Evolutionary conservation across 257 asterid species (phyloP).

Genomic region (Solanum ossicruentum): DNA sequence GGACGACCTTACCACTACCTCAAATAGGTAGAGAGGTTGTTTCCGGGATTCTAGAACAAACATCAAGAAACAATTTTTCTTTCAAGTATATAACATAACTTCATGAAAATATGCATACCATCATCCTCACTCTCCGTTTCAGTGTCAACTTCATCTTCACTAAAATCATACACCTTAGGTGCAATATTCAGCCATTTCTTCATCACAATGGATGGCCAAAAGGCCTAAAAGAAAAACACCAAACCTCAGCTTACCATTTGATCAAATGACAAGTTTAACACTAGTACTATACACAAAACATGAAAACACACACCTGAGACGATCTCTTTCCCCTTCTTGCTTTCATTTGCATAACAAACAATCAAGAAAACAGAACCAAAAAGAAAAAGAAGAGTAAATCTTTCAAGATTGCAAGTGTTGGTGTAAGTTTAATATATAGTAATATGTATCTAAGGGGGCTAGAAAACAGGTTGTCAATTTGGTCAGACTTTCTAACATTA

Average conservation of each 20-base stretch:
- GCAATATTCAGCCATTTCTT: constrained; percentile 85
- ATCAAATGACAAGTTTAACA: background rate
- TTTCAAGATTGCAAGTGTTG: constrained; percentile 8
- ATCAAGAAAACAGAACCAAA: background rate
- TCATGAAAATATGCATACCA: constrained; percentile 20
- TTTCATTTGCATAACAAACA: constrained; percentile 25
- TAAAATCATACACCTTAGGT: constrained; percentile 69
- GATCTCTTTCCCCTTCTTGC: constrained; percentile 38
- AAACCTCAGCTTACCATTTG: background rate
- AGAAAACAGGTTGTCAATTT: constrained; percentile 5
- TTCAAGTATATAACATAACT: background rate
- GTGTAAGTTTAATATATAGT: constrained; percentile 7
- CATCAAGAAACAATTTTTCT: background rate
- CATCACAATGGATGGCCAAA: constrained; percentile 92
- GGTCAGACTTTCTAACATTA: constrained; percentile 18
- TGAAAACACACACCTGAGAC: constrained; percentile 35
- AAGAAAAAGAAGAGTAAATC: constrained; percentile 4
- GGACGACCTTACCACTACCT: too few species aligned
- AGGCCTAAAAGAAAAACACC: constrained; percentile 31
- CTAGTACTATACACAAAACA: background rate
- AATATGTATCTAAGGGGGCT: background rate
- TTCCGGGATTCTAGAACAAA: background rate
- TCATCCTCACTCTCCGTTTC: constrained; percentile 85
- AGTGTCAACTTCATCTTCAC: constrained; percentile 89
- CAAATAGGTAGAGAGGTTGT: too few species aligned